These are phyloP conservation scores for Elsinoe batatas DNA, from an alignment of 2,329 filamentous ascomycete genomes.

Conservation along the genomic window DNA sequence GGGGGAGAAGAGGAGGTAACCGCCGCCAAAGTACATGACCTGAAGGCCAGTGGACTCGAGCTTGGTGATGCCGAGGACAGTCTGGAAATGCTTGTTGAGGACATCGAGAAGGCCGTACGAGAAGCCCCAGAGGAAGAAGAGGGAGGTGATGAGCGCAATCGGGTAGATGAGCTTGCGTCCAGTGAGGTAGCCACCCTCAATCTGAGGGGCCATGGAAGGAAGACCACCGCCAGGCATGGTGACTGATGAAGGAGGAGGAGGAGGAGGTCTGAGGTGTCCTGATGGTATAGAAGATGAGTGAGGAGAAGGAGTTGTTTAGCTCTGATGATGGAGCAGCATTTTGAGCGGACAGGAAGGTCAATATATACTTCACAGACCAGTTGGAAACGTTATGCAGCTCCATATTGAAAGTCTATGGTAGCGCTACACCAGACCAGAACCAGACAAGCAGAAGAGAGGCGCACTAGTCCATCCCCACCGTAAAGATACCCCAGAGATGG, in stretches of 20 bases:
- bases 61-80: conserved; percentile 30
- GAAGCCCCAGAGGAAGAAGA: conserved; percentile 39
- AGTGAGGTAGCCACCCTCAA: conserved; percentile 35
- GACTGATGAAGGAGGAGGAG: background rate
- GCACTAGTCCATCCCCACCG: background rate
- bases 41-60: conserved; percentile 36
- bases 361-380: background rate
- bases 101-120: conserved; percentile 43
- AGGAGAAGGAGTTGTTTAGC: background rate
- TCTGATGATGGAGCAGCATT: background rate
- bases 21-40: conserved; percentile 34
- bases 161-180: conserved; percentile 40
- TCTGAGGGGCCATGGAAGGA: conserved; percentile 28
- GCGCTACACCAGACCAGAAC: too few relatives aligned
- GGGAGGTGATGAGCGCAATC: conserved; percentile 36
- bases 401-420: background rate
- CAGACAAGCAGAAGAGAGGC: background rate
- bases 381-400: background rate
- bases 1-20: conserved; percentile 34
- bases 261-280: background rate
- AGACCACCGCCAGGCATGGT: conserved; percentile 34
- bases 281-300: background rate
- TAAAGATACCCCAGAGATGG: background rate
- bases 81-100: conserved; percentile 41
- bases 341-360: background rate